Conservation (phyloP, 179 eudicot genomes). For the Patellifolia procumbens region DNA sequence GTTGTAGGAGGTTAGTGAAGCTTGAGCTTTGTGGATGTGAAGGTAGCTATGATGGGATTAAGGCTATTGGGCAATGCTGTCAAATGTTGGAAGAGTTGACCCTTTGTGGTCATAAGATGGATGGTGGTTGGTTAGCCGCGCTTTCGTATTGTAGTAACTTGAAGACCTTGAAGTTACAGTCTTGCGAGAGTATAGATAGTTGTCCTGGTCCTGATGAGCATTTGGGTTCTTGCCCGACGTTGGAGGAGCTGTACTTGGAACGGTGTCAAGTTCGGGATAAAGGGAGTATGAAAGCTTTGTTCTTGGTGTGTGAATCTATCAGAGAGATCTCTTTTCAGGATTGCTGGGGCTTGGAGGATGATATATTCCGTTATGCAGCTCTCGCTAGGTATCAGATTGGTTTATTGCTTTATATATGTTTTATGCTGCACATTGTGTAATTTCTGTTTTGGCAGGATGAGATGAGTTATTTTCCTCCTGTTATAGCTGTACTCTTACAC, state of each 20-base stretch:
- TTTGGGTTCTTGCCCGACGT: conserved; percentile 65
- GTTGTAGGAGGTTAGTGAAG: conserved; percentile 78
- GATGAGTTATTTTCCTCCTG: conserved; percentile 8
- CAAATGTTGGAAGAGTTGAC: conserved; percentile 92
- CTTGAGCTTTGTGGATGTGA: conserved; percentile 89
- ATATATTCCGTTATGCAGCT: conserved; percentile 53
- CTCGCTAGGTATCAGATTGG: conserved; percentile 61
- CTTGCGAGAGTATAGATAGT: conserved; percentile 62
- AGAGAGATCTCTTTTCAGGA: conserved; percentile 65
- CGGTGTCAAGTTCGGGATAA: conserved; percentile 71
- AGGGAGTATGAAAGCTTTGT: conserved; percentile 65
- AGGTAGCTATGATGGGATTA: conserved; percentile 96
- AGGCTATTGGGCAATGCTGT: conserved; percentile 92
- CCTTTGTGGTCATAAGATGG: conserved; percentile 68
- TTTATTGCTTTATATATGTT: neutral
- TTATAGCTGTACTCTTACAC: neutral
- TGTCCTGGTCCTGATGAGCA: conserved; percentile 83
- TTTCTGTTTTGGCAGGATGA: conserved; percentile 37
- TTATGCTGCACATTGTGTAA: neutral
- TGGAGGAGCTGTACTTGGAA: conserved; percentile 74
- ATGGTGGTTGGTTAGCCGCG: conserved; percentile 93
- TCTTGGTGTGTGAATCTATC: conserved; percentile 63
- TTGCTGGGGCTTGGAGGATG: conserved; percentile 95
- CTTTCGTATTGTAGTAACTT: conserved; percentile 74
- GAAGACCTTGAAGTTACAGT: conserved; percentile 75